Base-by-base conservation (phyloP, 495 filamentous ascomycete species). In the Rostrohypoxylon terebratum region DNA sequence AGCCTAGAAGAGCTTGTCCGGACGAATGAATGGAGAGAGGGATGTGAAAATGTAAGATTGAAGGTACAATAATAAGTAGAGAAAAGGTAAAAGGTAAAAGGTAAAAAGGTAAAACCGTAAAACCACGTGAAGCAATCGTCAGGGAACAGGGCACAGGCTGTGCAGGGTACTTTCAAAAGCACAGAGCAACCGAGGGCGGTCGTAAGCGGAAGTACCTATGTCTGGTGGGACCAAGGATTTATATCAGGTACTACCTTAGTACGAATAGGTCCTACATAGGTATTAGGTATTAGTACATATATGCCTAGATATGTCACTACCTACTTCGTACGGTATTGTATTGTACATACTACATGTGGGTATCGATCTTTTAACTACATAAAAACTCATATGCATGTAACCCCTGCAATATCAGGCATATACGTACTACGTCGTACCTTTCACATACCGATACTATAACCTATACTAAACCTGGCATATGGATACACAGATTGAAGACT, bases 141-240 rank as follows among this genome's bases (percentile, higher is more conserved):
- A 44, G 36, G 53, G 38, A 54, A 48, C 33, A 28, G 33, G 36
- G 48, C 47, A 34, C 33, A 55, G n/a, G n/a, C 16, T 16, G 25
- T 9, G 33, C 62, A 25, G 42, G 18, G 42, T 21, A 44, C 25
- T 13, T 9, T n/a, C 38, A 18, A 23, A 21, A 10, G 38, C 21
- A 50, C 47, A 50, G 20, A 50, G 20, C 18, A 21, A 50, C 47
- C 47, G 18, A 50, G 42, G 42, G 20, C 42, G 16, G 53, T 69
- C 67, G 59, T 59, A 70, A 70, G 60, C 68, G 53, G 61, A 64
- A 44, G 59, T 31, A 71, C n/a, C n/a, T n/a, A n/a, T n/a, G n/a
- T n/a, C n/a, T n/a, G 59, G 54, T 36, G 53, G 64, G 4, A 42
- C 28, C 38, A n/a, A 14, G 59, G 42, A 34, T 68, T 64, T 69